Conservation (phyloP, 2,329 filamentous ascomycete genomes). For the Colletotrichum sansevieriae region DNA sequence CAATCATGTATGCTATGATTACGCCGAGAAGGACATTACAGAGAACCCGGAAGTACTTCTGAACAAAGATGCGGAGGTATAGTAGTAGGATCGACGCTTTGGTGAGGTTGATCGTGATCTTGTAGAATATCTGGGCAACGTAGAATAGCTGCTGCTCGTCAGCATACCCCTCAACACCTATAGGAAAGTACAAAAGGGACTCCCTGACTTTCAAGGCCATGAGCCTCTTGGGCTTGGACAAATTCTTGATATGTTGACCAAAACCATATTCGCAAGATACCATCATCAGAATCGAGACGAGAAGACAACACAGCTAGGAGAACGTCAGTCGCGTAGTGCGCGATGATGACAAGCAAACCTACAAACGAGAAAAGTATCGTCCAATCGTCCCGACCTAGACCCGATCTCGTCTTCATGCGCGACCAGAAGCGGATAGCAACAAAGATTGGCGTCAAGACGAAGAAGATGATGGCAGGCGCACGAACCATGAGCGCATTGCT, state of each 20-base stretch:
- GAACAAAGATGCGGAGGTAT: slow-evolving; percentile 67
- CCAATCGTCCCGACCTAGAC: slow-evolving; percentile 58
- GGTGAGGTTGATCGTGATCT: slow-evolving; percentile 65
- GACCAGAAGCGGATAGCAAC: slow-evolving; percentile 56
- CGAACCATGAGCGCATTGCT: slow-evolving; percentile 55
- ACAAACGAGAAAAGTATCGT: slow-evolving; percentile 59
- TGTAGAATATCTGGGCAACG: slow-evolving; percentile 66
- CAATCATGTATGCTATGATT: slow-evolving; percentile 60
- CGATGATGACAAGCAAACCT: slow-evolving; percentile 10
- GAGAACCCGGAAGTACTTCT: slow-evolving; percentile 58
- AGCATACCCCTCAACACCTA: background rate
- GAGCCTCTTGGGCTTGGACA: slow-evolving; percentile 51
- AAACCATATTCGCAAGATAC: slow-evolving; percentile 57
- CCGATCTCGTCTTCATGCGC: slow-evolving; percentile 52
- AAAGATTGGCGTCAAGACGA: slow-evolving; percentile 57
- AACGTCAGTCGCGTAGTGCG: background rate
- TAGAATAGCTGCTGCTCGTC: slow-evolving; percentile 58
- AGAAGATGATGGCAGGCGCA: slow-evolving; percentile 58
- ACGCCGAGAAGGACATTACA: slow-evolving; percentile 57
- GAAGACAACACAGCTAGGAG: slow-evolving; percentile 51
- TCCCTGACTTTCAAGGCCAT: slow-evolving; percentile 53
- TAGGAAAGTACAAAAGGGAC: too few species aligned
- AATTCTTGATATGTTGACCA: slow-evolving; percentile 54
- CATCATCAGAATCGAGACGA: slow-evolving; percentile 56
- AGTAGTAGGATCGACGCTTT: slow-evolving; percentile 66